These are phyloP conservation scores for Porcisia hertigi DNA, from an alignment of 208 protist genomes.

Conservation along the genomic window DNA sequence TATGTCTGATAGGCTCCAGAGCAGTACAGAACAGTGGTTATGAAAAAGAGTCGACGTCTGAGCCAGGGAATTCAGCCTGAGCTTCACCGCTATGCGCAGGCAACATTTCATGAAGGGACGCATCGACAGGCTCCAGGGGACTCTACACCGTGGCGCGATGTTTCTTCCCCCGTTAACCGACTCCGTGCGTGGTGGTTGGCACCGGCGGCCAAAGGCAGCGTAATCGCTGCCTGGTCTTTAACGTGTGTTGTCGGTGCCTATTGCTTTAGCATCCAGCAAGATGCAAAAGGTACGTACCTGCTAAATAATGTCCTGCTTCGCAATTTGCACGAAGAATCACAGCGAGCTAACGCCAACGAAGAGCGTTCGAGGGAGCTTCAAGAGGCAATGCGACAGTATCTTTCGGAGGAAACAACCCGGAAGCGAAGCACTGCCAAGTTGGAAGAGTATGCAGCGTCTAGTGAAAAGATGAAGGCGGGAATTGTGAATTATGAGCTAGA, in stretches of 20 bases:
- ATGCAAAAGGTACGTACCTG: conserved; percentile 86
- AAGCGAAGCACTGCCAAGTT: conserved; percentile 32
- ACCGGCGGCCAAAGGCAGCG: conserved; percentile 78
- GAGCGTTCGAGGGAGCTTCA: conserved; percentile 57
- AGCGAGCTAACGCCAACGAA: conserved; percentile 76
- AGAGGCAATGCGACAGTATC: conserved; percentile 46
- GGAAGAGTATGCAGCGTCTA: conserved; percentile 35
- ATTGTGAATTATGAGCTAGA: conserved; percentile 85
- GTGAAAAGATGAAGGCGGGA: conserved; percentile 42
- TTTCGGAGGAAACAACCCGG: conserved; percentile 34
- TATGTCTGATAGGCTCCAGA: conserved; percentile 7
- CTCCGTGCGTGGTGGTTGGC: conserved; percentile 79
- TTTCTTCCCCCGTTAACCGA: conserved; percentile 76
- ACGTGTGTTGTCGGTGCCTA: conserved; percentile 76
- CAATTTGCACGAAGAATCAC: conserved; percentile 80
- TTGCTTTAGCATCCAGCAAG: conserved; percentile 85
- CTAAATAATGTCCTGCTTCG: conserved; percentile 87
- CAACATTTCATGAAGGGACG: conserved; percentile 87
- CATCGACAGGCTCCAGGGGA: conserved; percentile 85
- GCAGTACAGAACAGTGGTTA: conserved; percentile 7
- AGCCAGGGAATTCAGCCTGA: conserved; percentile 64
- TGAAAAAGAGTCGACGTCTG: conserved; percentile 21
- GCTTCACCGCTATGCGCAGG: conserved; percentile 77
- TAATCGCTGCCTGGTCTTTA: conserved; percentile 82
- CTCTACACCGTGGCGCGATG: conserved; percentile 84